Evolutionary conservation across 1,284 basidiomycete species (phyloP).

Genomic region (Hypsizygus ulmarius): DNA sequence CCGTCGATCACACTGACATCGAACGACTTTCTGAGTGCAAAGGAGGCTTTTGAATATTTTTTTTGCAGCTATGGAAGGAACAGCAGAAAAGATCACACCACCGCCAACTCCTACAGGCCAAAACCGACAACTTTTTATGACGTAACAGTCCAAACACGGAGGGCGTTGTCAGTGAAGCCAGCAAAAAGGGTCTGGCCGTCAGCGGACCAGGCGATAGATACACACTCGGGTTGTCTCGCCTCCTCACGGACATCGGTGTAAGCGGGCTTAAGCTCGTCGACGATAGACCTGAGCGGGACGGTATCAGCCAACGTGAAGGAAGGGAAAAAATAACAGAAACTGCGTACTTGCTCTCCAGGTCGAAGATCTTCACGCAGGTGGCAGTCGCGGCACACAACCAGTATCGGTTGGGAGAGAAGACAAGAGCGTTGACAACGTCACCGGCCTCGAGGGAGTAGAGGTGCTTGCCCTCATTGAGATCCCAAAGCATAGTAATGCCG

Average conservation of each 20-base stretch:
- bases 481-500: constrained; percentile 99
- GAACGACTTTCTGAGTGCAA: constrained; percentile 9
- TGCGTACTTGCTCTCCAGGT: constrained; percentile 94
- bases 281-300: constrained; percentile 76
- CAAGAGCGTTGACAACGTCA: constrained; percentile 98
- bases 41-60: constrained; percentile 33
- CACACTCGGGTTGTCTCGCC: constrained; percentile 89
- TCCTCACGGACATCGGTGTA: constrained; percentile 79
- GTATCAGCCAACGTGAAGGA: constrained; percentile 7
- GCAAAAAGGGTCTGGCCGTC: constrained; percentile 97
- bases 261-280: constrained; percentile 97
- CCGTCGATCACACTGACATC: no score
- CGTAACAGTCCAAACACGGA: constrained; percentile 91
- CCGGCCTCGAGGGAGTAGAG: constrained; percentile 99
- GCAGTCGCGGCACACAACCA: constrained; percentile 99
- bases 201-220: constrained; percentile 98
- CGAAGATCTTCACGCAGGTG: constrained; percentile 98
- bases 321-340: neutral
- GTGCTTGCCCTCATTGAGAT: constrained; percentile 99
- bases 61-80: constrained; percentile 34
- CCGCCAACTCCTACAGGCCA: constrained; percentile 22
- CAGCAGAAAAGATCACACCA: constrained; percentile 22
- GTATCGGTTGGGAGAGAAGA: constrained; percentile 99
- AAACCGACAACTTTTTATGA: constrained; percentile 49
- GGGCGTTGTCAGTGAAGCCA: constrained; percentile 90